phyloP scores from a whole-genome alignment of 2,329 filamentous ascomycete species.

The Xylaria sp. region DNA sequence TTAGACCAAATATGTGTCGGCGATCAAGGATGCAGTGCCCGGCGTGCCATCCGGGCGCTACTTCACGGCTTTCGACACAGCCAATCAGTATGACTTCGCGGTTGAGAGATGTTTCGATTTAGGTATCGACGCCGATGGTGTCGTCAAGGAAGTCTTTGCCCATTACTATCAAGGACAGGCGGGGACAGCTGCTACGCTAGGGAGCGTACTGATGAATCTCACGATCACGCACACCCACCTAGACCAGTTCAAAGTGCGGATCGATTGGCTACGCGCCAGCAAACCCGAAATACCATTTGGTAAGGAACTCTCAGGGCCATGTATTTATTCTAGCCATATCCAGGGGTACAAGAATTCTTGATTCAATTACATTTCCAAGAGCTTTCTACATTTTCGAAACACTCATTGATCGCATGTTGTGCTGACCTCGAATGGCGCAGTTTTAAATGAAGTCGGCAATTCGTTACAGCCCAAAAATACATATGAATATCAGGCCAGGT shows the following conservation, averaged over 20 bases:
- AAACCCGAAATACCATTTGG: slow-evolving; percentile 40
- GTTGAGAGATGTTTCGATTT: slow-evolving; percentile 41
- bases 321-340: background rate
- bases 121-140: slow-evolving; percentile 42
- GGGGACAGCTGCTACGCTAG: slow-evolving; percentile 39
- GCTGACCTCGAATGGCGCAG: slow-evolving; percentile 15
- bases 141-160: slow-evolving; percentile 45
- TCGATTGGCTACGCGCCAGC: slow-evolving; percentile 42
- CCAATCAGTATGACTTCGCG: slow-evolving; percentile 37
- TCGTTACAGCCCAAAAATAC: slow-evolving; percentile 41
- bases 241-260: slow-evolving; percentile 40
- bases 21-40: slow-evolving; percentile 37
- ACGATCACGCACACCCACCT: slow-evolving; percentile 38
- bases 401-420: background rate
- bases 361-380: background rate
- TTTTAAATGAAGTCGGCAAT: slow-evolving; percentile 46
- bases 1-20: slow-evolving; percentile 43
- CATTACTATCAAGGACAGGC: slow-evolving; percentile 46
- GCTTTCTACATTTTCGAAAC: background rate
- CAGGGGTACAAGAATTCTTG: background rate
- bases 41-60: slow-evolving; percentile 37
- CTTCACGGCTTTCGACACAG: slow-evolving; percentile 46
- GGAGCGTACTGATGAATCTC: slow-evolving; percentile 40
- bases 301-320: background rate
- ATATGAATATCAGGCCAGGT: slow-evolving; percentile 43